A percentile compares a stretch with the other conserved stretches of the same genome.
Conservation (phyloP, 2,329 filamentous ascomycete species). For the Xylaria sp. region DNA sequence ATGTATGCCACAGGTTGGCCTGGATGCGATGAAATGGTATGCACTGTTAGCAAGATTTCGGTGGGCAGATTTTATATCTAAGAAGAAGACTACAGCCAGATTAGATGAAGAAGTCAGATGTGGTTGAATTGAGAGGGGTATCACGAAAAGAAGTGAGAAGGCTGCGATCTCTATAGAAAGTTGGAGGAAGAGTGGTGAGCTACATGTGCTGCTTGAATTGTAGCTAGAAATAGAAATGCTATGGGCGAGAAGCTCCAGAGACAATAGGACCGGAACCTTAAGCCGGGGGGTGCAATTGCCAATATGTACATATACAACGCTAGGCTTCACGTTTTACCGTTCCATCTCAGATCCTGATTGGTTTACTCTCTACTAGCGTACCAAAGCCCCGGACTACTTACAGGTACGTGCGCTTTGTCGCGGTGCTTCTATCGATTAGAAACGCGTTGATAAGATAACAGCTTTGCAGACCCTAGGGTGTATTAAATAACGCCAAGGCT, state of each 20-base stretch:
- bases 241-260: constrained; percentile 35
- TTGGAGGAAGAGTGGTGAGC: constrained; percentile 11
- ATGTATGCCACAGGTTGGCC: neutral
- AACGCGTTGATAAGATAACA: constrained; percentile 26
- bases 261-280: constrained; percentile 29
- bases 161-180: constrained; percentile 32
- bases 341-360: constrained; percentile 35
- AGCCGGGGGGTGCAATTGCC: constrained; percentile 41
- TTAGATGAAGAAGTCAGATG: constrained; percentile 30
- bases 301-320: constrained; percentile 46
- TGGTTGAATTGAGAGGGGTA: constrained; percentile 41
- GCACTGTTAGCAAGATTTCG: neutral
- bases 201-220: constrained; percentile 1
- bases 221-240: constrained; percentile 5
- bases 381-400: neutral
- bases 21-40: constrained; percentile 11
- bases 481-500: too few species aligned
- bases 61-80: neutral
- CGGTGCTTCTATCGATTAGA: constrained; percentile 3
- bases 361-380: constrained; percentile 8
- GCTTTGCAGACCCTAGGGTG: too few species aligned
- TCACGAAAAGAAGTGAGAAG: constrained; percentile 41
- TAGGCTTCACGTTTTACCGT: constrained; percentile 46
- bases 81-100: constrained; percentile 14
- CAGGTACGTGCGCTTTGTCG: neutral